phyloP scores from a whole-genome alignment of 257 asterid species.

The Capsicum rhomboideum region DNA sequence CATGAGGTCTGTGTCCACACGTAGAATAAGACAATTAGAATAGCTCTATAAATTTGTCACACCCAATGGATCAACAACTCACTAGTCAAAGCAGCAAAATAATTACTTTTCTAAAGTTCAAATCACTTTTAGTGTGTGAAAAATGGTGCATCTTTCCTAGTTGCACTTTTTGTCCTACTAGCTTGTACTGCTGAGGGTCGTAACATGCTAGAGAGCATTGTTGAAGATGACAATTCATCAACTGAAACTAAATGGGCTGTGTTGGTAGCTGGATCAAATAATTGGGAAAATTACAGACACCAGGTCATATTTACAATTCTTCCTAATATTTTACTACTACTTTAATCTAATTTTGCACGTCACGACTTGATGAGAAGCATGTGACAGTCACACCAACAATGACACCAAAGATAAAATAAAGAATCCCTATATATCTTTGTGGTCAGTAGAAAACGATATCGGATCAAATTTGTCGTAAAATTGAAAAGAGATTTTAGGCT shows the following conservation, averaged over 20 bases:
- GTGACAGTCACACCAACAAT: too few species aligned
- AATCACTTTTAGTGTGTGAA: not conserved
- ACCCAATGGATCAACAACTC: not conserved
- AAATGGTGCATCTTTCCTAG: conserved; percentile 25
- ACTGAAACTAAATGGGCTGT: conserved; percentile 90
- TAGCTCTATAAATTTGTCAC: not conserved
- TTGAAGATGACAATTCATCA: conserved; percentile 35
- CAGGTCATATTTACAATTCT: conserved; percentile 40
- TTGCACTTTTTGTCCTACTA: conserved; percentile 36
- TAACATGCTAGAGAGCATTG: conserved; percentile 29
- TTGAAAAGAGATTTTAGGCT: not conserved
- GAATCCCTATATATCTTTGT: too few species aligned
- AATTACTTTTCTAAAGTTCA: not conserved
- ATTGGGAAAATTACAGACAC: conserved; percentile 92
- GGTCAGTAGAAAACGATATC: not conserved
- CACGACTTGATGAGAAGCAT: too few species aligned
- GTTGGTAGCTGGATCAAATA: too few species aligned
- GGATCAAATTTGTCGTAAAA: not conserved
- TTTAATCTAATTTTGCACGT: too few species aligned
- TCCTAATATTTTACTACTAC: not conserved
- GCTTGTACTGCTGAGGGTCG: conserved; percentile 31
- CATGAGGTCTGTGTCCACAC: not conserved
- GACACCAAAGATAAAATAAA: too few species aligned
- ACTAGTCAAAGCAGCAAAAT: not conserved
- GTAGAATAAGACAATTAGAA: not conserved